Evolutionary conservation across 768 basidiomycete species (phyloP).

Genomic region (Auricularia cornea): DNA sequence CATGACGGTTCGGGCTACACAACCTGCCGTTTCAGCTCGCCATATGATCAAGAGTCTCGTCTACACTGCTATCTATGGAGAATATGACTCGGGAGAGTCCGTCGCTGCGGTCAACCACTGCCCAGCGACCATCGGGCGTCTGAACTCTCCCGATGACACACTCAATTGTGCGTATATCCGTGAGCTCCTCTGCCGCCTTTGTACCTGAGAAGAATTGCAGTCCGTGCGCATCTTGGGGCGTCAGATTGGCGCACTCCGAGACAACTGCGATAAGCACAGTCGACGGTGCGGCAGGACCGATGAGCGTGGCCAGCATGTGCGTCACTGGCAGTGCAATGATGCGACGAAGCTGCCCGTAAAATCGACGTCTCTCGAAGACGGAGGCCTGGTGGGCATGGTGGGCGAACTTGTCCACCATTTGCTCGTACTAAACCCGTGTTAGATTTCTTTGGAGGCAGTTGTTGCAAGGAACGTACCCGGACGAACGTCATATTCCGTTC

Average conservation of each 20-base stretch:
- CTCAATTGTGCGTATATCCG: not conserved
- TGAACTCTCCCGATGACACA: not conserved
- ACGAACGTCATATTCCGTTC: not conserved
- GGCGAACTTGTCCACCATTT: not conserved
- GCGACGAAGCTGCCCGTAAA: not conserved
- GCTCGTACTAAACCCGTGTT: not conserved
- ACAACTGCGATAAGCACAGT: not conserved
- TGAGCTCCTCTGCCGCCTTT: not conserved
- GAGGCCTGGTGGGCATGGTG: not conserved
- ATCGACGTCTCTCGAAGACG: not conserved
- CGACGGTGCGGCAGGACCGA: not conserved
- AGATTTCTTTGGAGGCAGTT: no score
- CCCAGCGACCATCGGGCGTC: not conserved
- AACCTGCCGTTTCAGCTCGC: no score
- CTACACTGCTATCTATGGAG: no score
- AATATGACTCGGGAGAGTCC: not conserved
- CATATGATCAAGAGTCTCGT: no score
- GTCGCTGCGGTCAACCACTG: not conserved
- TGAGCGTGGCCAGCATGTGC: not conserved
- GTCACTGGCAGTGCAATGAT: not conserved
- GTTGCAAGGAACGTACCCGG: not conserved
- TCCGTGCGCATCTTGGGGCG: not conserved
- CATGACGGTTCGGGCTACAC: no score
- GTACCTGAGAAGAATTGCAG: not conserved
- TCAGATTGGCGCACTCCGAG: not conserved